Evolutionary conservation across 257 asterid genomes (phyloP), one percentile per base, ranked within the genome.

Genomic region (Ocimum tenuiflorum): DNA sequence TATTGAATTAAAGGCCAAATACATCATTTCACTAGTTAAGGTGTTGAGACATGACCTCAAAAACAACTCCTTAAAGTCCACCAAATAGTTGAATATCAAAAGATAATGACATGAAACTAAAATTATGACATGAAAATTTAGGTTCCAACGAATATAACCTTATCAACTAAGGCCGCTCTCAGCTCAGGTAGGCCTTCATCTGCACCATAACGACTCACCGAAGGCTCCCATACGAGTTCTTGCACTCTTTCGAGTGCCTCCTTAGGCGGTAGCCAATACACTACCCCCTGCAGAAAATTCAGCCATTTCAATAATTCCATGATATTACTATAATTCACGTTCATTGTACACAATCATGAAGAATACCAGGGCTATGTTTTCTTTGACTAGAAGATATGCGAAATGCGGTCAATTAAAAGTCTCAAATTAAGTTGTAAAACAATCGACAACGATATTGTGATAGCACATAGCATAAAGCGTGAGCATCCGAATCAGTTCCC

Each of bases 171-270:
- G 55, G 99, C 95, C 61, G 81, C 86, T 70, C 96, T 82, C n/a
- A 94, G 96, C 82, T 94, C 97, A 24, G 95, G 89, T 35, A 94
- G 85, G 52, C 99, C 97, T 68, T 94, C 97, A 77, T 88, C 97
- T 19, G 95, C 91, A 75, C 97, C 99, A 72, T 94, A 94, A 38
- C 91, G 67, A 75, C 99, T 88, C 42, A 90, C 54, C 31, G 91
- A 81, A 69, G 99, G 99, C 23, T 88, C 97, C 91, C 87, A 85
- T 10, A 94, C 82, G 36, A 83, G 78, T 68, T 85, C 60, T 75
- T 86, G 87, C 73, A 83, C 95, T 63, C 86, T 88, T 20, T 90
- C 87, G 41, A 94, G 78, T 38, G 97, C 99, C 71, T 63, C 71
- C 36, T 82, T 84, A 6, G 99, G 99, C 49, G 99, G 99, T 73